Percentiles rank a stretch among this genome's conserved stretches.
phyloP scores from a whole-genome alignment of 2,329 filamentous ascomycete genomes.

The Fonsecaea nubica region DNA sequence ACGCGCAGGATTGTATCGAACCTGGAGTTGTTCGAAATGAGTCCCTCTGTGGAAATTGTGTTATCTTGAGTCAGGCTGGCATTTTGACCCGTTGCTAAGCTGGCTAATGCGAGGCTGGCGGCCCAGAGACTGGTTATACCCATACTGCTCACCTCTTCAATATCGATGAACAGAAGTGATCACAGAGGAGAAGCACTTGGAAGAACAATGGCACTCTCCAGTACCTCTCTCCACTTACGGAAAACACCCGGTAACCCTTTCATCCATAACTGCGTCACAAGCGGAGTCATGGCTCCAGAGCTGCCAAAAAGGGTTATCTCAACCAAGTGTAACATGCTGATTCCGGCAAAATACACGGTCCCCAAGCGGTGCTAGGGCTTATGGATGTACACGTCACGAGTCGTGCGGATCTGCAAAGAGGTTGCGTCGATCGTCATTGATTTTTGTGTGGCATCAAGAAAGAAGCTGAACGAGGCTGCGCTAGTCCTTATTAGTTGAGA shows the following conservation, averaged over 20 bases:
- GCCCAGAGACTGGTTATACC: background rate
- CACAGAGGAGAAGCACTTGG: background rate
- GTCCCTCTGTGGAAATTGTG: conserved; percentile 28
- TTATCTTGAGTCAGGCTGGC: conserved; percentile 26
- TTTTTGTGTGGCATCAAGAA: background rate
- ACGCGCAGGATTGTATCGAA: conserved; percentile 45
- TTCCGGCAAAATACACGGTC: background rate
- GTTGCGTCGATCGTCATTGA: background rate
- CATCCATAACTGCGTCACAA: background rate
- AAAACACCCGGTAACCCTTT: background rate
- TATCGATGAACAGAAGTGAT: background rate
- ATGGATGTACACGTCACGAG: conserved; percentile 6
- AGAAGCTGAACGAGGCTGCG: conserved; percentile 12
- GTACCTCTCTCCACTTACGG: background rate
- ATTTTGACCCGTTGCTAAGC: conserved; percentile 16
- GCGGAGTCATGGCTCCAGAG: background rate
- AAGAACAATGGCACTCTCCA: background rate
- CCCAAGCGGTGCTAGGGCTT: background rate
- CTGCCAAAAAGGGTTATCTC: background rate
- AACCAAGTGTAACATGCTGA: background rate
- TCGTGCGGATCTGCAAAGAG: background rate
- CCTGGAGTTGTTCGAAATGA: conserved; percentile 24
- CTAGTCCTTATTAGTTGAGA: background rate
- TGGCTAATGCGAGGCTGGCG: background rate
- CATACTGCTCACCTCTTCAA: background rate